Evolutionary conservation across 2,329 filamentous ascomycete species (phyloP), one percentile per base, ranked within the genome.

Genomic region (Rachicladosporium sp.): DNA sequence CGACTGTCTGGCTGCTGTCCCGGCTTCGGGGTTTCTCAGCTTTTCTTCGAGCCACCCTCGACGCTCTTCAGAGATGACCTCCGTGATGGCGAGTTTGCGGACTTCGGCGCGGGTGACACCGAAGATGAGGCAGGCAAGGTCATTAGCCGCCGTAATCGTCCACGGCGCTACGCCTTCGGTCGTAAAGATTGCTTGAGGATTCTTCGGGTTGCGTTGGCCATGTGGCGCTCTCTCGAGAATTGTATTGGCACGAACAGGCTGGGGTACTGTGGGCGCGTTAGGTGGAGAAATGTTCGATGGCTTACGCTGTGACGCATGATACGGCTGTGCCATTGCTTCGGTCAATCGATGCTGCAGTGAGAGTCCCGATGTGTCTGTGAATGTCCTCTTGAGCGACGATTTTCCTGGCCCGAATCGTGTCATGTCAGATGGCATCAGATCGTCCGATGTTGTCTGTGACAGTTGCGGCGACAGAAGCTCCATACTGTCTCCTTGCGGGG

Each of bases 21-120:
- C 50, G 38, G 62, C 63, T 31, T 75, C 75, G 2, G 75, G 74
- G 43, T 80, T 74, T 46, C 76, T 70, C 33, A 98, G 69, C 61
- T 88, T 95, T 45, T 80, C 77, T 56, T 93, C 86, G 19, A 98
- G 69, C 91, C 91, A 98, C 21, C 79, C 76, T 49, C 89, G 72
- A 43, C 87, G 74, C 60, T 95, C 89, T 59, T 88, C 78, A 60
- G 89, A 83, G 11, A 98, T 87, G 23, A 98, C 86, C 57, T 96
- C 88, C 43, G 98, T 64, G 41, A 98, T 96, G 35, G 91, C 89
- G 68, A 96, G 78, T 57, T 87, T 95, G 40, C 87, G 78, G 15
- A 98, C 84, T 61, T 98, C 91, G 4, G 85, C 84, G 55, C 86
- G 85, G n/a, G 88, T 94, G 7, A 98, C 86, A n/a, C 91, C 91